Base-by-base conservation (phyloP, 306 rosid species). In the Macrotyloma uniflorum region DNA sequence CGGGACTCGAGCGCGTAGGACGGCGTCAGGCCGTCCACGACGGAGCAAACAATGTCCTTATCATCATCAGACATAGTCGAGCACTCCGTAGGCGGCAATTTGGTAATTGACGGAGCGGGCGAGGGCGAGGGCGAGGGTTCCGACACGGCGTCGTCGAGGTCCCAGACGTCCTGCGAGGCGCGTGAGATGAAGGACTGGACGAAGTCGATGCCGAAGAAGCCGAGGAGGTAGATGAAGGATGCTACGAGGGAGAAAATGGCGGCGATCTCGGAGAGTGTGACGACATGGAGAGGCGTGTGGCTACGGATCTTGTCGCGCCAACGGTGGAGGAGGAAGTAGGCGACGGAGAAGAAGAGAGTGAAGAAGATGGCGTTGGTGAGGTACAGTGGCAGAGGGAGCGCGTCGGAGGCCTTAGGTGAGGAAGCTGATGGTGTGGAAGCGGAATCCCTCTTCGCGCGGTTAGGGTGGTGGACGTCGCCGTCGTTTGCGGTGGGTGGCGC, bases 281-380 rank as follows among this genome's bases (percentile, higher is more conserved):
- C 86, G n/a, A 88, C 84, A 66, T 90, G 92, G 69, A 90, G 91
- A 14, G 92, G 95, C 0, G 92, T 90, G 64, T 90, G 87, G 67
- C 55, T 79, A 0, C 91, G 91, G 88, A 90, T 90, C 92, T 90
- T 90, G 80, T 88, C 92, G 23, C 91, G 93, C 88, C 93, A 90
- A 0, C 94, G 87, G 81, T 84, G 87, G 73, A 90, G 94, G 28
- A 90, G 90, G 58, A 75, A 90, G 68, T 90, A 88, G 0, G 91
- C 94, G 26, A 90, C 94, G n/a, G 91, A 78, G 90, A 90, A 90
- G 85, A 90, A 90, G 46, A 90, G 90, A 0, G 91, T 87, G 85
- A 90, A 90, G 87, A 90, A 90, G 23, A 90, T 82, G 12, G 91
- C 83, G 84, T 90, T 90, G 65, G 94, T 90, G 0, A 88, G 81